Percentiles rank a stretch among this genome's conserved stretches.
Evolutionary conservation across 805 yeast species (phyloP).

Genomic region (Lipomyces mesembrius): DNA sequence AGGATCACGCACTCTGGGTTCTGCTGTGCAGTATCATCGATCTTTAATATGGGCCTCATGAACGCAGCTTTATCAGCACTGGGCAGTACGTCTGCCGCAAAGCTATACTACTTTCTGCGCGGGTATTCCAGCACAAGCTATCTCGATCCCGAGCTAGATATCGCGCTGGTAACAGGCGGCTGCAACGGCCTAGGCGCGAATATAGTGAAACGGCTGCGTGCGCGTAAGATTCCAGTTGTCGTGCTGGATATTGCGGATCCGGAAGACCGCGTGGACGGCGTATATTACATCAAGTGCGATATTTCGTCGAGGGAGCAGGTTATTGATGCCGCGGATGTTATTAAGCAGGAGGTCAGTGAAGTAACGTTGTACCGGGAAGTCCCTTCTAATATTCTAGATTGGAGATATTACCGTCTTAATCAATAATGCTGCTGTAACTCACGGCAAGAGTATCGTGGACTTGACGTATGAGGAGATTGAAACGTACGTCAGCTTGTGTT

Average conservation of each 20-base stretch:
- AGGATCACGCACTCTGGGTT: background rate
- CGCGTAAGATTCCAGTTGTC: constrained; percentile 58
- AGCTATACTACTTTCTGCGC: constrained; percentile 27
- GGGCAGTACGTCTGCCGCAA: constrained; percentile 21
- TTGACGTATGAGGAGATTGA: constrained; percentile 64
- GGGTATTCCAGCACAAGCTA: constrained; percentile 23
- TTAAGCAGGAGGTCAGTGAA: constrained; percentile 46
- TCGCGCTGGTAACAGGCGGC: constrained; percentile 85
- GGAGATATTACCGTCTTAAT: constrained; percentile 71
- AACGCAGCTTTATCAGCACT: constrained; percentile 20
- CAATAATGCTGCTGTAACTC: constrained; percentile 81
- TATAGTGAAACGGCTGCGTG: constrained; percentile 55
- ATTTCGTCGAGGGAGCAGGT: constrained; percentile 61
- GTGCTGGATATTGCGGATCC: constrained; percentile 61
- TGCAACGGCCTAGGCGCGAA: constrained; percentile 75
- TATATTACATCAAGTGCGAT: constrained; percentile 68
- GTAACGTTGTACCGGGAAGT: constrained; percentile 17
- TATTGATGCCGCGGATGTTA: constrained; percentile 47
- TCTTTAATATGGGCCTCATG: constrained; percentile 5
- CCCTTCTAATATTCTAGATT: constrained; percentile 37
- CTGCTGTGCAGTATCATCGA: background rate
- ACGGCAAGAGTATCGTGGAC: constrained; percentile 61
- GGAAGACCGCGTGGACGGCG: constrained; percentile 49
- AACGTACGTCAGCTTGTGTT: constrained; percentile 9
- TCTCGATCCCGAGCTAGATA: constrained; percentile 50